phyloP scores from a whole-genome alignment of 108 stramenopile species.

The Skeletonema potamos region DNA sequence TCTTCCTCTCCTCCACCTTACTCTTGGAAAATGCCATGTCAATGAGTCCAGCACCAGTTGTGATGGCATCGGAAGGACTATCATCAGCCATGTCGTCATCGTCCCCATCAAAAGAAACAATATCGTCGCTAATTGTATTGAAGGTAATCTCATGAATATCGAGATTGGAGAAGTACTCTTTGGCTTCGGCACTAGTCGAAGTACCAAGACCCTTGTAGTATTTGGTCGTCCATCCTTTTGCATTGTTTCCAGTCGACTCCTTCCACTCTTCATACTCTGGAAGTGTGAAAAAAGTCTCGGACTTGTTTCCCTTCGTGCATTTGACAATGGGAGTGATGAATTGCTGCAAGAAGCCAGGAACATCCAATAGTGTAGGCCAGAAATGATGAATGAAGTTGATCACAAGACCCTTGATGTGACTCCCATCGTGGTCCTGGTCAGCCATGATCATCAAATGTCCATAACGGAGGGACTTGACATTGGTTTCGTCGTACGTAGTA shows the following conservation, averaged over 20 bases:
- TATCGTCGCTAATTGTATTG: constrained; percentile 46
- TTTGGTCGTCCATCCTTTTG: constrained; percentile 89
- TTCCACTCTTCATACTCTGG: constrained; percentile 96
- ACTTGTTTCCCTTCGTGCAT: constrained; percentile 83
- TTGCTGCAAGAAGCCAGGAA: constrained; percentile 96
- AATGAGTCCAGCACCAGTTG: constrained; percentile 73
- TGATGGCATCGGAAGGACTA: constrained; percentile 9
- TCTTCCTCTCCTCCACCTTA: constrained; percentile 90
- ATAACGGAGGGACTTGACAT: constrained; percentile 90
- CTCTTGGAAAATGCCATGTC: constrained; percentile 96
- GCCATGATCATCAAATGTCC: constrained; percentile 99
- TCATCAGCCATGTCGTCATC: constrained; percentile 2
- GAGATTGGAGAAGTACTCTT: constrained; percentile 68
- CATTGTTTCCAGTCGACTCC: constrained; percentile 81
- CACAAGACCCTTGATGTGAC: constrained; percentile 99
- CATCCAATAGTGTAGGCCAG: constrained; percentile 95
- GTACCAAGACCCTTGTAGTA: constrained; percentile 99
- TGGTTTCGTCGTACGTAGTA: constrained; percentile 74
- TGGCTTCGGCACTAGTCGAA: constrained; percentile 89
- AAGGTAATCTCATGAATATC: constrained; percentile 61
- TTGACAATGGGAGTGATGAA: constrained; percentile 99
- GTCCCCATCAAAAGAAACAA: constrained; percentile 12
- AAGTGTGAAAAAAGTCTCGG: constrained; percentile 89
- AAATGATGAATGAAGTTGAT: constrained; percentile 98
- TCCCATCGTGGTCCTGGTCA: constrained; percentile 99